These are phyloP conservation scores for Sphagnum contortum DNA, from an alignment of 225 moss, liverwort and hornwort genomes.

Conservation along the genomic window DNA sequence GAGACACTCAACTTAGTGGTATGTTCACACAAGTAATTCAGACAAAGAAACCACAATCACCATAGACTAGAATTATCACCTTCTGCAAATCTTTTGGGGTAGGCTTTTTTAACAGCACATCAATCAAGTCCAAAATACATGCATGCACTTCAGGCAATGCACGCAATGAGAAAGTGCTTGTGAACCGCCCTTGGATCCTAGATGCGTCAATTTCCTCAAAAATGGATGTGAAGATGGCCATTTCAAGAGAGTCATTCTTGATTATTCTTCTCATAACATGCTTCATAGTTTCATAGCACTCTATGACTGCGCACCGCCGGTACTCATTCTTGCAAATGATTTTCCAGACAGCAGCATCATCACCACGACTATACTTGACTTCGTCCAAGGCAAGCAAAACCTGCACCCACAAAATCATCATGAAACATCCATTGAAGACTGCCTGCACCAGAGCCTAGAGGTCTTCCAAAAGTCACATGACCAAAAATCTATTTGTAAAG, in stretches of 20 bases:
- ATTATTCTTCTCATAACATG: constrained; percentile 55
- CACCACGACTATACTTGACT: constrained; percentile 24
- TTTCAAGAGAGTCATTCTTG: constrained; percentile 37
- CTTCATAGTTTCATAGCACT: constrained; percentile 73
- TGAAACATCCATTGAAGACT: too few relatives aligned
- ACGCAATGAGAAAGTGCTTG: constrained; percentile 39
- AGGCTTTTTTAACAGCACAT: constrained; percentile 37
- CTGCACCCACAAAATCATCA: constrained; percentile 21
- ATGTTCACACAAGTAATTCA: too few relatives aligned
- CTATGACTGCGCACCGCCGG: constrained; percentile 81
- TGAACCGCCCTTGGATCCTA: constrained; percentile 37
- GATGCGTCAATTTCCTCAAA: constrained; percentile 69
- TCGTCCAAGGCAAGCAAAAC: constrained; percentile 61
- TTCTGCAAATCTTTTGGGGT: constrained; percentile 16
- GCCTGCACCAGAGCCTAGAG: too few relatives aligned
- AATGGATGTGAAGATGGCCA: constrained; percentile 38
- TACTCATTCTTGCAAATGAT: constrained; percentile 70
- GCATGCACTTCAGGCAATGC: constrained; percentile 54
- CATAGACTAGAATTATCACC: constrained; percentile 5
- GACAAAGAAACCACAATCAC: too few relatives aligned
- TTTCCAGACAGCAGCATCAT: constrained; percentile 63
- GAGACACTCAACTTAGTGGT: too few relatives aligned
- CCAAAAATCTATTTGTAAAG: too few relatives aligned
- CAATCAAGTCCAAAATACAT: constrained; percentile 42
- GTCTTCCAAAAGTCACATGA: too few relatives aligned